Percentiles rank a stretch among this genome's conserved stretches.
phyloP scores from a whole-genome alignment of 116 monocot genomes.

The Papilionanthe hybrid region DNA sequence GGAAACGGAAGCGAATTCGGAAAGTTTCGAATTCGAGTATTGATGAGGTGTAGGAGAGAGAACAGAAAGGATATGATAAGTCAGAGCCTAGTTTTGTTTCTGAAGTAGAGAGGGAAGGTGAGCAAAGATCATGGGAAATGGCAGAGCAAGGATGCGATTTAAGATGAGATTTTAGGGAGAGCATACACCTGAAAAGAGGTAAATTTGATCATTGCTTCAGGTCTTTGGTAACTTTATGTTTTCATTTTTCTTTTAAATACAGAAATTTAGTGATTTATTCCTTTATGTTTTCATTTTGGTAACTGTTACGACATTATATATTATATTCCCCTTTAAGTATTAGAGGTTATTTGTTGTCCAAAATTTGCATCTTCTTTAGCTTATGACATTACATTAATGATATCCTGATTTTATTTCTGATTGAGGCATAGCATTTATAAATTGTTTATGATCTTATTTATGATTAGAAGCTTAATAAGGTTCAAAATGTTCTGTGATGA shows the following conservation, averaged over 20 bases:
- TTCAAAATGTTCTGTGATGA: no score
- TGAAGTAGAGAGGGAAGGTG: neutral
- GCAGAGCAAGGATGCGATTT: conserved; percentile 33
- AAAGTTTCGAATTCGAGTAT: neutral
- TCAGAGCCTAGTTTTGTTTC: neutral
- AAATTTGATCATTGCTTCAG: neutral
- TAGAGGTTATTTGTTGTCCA: no score
- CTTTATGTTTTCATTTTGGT: conserved; percentile 11
- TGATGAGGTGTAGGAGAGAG: neutral
- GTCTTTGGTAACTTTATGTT: neutral
- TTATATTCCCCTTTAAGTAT: no score
- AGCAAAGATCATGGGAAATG: neutral
- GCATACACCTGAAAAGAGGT: conserved; percentile 61
- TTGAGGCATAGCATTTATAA: no score
- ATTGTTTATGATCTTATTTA: no score
- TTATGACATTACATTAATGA: no score
- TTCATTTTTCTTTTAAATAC: neutral
- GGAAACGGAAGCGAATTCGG: neutral
- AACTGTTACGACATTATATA: no score
- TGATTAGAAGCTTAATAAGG: no score
- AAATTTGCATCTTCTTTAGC: no score
- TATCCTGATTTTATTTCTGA: no score
- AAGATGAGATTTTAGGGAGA: conserved; percentile 75
- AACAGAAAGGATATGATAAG: neutral
- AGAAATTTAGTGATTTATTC: neutral